Evolutionary conservation across 768 basidiomycete species (phyloP).

Genomic region (Lactifluus rugatus): DNA sequence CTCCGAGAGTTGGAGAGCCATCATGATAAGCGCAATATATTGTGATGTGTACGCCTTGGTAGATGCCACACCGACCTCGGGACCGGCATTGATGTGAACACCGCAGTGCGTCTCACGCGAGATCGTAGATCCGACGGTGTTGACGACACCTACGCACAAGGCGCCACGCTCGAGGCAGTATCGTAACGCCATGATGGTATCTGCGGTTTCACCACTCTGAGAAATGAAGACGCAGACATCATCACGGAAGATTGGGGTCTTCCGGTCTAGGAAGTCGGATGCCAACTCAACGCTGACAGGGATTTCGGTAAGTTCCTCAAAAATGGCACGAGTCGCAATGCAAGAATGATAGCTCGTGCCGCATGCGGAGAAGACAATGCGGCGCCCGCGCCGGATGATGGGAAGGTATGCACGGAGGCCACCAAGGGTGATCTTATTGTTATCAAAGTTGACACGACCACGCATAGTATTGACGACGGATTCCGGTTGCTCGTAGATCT

Average conservation of each 20-base stretch:
- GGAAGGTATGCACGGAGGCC: constrained; percentile 91
- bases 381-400: constrained; percentile 88
- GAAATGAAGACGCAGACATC: constrained; percentile 94
- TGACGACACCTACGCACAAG: constrained; percentile 94
- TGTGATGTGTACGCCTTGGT: constrained; percentile 99
- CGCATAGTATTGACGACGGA: constrained; percentile 99
- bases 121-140: constrained; percentile 95
- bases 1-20: constrained; percentile 96
- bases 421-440: constrained; percentile 82
- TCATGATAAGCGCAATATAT: constrained; percentile 96
- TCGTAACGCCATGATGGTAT: constrained; percentile 90
- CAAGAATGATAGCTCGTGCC: constrained; percentile 98
- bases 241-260: constrained; percentile 98
- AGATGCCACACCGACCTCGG: constrained; percentile 98
- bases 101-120: constrained; percentile 98
- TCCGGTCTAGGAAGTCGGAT: constrained; percentile 96
- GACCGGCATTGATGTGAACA: constrained; percentile 98
- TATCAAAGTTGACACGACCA: constrained; percentile 98
- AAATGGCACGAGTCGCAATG: constrained; percentile 92
- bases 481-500: constrained; percentile 98
- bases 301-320: constrained; percentile 98
- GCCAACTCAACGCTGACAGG: constrained; percentile 96
- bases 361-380: constrained; percentile 97
- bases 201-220: constrained; percentile 98
- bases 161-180: constrained; percentile 97